Evolutionary conservation across 2,329 filamentous ascomycete genomes (phyloP).

Genomic region (Diplodia mutila): DNA sequence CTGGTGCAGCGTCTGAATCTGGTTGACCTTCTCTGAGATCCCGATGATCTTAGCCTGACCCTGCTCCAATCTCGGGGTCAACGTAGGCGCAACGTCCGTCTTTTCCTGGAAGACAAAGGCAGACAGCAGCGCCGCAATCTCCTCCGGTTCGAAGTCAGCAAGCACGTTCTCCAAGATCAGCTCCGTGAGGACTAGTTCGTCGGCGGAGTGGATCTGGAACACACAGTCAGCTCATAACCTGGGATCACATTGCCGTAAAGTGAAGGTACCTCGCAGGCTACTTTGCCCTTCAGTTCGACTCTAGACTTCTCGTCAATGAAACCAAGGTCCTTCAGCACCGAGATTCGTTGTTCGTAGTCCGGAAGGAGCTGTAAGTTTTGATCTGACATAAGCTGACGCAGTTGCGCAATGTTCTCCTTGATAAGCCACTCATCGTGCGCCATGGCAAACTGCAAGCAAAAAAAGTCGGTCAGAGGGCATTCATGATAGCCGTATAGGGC

Average conservation of each 20-base stretch:
- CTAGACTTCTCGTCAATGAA: conserved; percentile 88
- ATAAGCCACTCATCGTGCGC: conserved; percentile 96
- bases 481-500: conserved; percentile 24
- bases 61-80: conserved; percentile 79
- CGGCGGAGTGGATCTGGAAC: conserved; percentile 82
- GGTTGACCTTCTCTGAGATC: conserved; percentile 91
- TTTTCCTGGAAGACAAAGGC: conserved; percentile 98
- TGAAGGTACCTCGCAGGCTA: conserved; percentile 78
- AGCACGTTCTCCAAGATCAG: conserved; percentile 96
- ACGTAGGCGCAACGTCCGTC: conserved; percentile 76
- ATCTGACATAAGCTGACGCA: conserved; percentile 89
- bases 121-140: conserved; percentile 92
- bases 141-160: conserved; percentile 91
- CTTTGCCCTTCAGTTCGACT: conserved; percentile 96
- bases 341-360: conserved; percentile 93
- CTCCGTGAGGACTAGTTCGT: conserved; percentile 94
- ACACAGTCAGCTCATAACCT: conserved; percentile 13
- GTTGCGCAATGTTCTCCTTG: conserved; percentile 85
- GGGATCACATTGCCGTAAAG: conserved; percentile 15
- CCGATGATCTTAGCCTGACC: conserved; percentile 84
- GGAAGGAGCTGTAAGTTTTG: conserved; percentile 94
- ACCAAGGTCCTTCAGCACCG: conserved; percentile 85
- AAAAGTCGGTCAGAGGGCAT: conserved; percentile 12
- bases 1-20: conserved; percentile 85
- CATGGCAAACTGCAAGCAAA: conserved; percentile 74